Evolutionary conservation across 2,329 filamentous ascomycete genomes (phyloP), one percentile per base, ranked within the genome.

Genomic region (Fusarium sarcochroum): DNA sequence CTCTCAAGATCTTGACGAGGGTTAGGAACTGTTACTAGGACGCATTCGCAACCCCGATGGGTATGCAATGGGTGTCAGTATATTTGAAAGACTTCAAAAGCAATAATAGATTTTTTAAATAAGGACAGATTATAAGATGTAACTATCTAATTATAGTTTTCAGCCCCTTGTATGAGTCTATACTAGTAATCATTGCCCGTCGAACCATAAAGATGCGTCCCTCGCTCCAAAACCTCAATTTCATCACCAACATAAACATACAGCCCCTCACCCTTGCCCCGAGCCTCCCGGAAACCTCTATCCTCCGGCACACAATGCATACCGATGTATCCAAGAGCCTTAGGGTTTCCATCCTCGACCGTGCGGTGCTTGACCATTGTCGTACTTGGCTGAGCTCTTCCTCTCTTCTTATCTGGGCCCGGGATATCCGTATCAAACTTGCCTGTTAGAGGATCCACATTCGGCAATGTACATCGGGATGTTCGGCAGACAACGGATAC

Each of bases 241-340:
- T 75, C 72, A 13, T 76, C 75, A 1, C 73, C 75, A 1, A 76
- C 74, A 9, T 68, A 40, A 13, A 76, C 58, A 17, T 66, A 68
- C 5, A 75, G 11, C 0, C 50, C 49, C 2, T 13, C 47, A 3
- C 32, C n/a, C n/a, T 49, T 51, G 3, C 42, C 41, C 6, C 17
- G 15, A 25, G 64, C 69, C 10, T 69, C 58, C 0, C 47, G 37
- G 11, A 75, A 13, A 7, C 63, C 56, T 6, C 54, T 42, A 7
- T 74, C 70, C 10, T 76, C 75, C 0, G 75, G 75, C 2, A 76
- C 75, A n/a, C 73, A 74, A 37, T 76, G 75, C 72, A 76, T 75
- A 4, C 75, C 75, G 15, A 76, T 27, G 20, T 76, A 76, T 0
- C 75, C 75, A 18, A 76, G 52, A 17, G 75, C 75, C 14, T 47